These are phyloP conservation scores for Pseudocercospora macadamiae DNA, from an alignment of 2,329 filamentous ascomycete genomes.

Conservation along the genomic window DNA sequence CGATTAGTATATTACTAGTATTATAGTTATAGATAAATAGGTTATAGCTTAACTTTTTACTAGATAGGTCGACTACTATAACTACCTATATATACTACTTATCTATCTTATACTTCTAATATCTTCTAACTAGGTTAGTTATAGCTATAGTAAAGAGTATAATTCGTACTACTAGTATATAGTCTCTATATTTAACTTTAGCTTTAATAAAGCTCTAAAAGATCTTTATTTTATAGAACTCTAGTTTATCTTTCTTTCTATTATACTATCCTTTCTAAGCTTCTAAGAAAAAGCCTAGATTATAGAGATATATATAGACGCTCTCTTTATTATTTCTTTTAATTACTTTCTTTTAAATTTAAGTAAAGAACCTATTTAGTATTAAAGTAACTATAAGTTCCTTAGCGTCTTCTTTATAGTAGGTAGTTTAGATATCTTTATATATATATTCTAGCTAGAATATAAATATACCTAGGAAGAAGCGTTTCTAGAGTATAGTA, in stretches of 20 bases:
- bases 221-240: too few species aligned
- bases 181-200: not conserved
- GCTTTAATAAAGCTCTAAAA: too few species aligned
- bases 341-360: not conserved
- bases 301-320: not conserved
- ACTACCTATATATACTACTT: too few species aligned
- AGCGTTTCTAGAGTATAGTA: not conserved
- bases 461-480: not conserved
- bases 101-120: not conserved
- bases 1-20: not conserved
- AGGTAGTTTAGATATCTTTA: not conserved
- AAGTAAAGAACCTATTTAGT: not conserved
- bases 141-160: not conserved
- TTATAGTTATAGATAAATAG: not conserved
- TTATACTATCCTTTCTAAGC: not conserved
- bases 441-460: not conserved
- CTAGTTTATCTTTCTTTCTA: not conserved
- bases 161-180: not conserved
- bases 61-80: too few species aligned
- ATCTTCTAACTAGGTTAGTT: too few species aligned
- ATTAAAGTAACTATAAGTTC: not conserved
- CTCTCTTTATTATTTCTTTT: not conserved
- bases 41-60: too few species aligned
- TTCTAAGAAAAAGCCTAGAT: not conserved
- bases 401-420: not conserved